Evolutionary conservation across 345 rosid species (phyloP), one percentile per base, ranked within the genome.

Genomic region (Hevea brasiliensis): DNA sequence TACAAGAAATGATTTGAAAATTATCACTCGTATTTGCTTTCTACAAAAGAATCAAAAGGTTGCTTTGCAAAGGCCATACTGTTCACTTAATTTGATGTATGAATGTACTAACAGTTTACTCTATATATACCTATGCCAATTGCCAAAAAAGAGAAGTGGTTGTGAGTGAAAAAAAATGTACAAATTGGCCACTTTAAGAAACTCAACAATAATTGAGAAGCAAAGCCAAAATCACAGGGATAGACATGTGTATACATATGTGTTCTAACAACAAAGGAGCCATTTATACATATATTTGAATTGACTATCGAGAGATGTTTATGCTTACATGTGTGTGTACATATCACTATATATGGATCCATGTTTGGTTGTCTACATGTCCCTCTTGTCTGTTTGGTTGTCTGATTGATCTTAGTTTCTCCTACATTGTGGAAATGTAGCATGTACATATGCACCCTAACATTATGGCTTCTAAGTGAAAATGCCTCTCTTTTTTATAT

Each of bases 251-350:
- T 48, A 18, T 29, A 0, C 15, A 9, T 40, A 26, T 3, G 11
- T 47, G 20, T 13, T 23, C 3, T 15, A 48, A 45, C 21, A 66
- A 13, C 11, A 67, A 7, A 7, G 6, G 7, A 20, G 14, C 20
- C 23, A 17, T 1, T 20, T 6, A 8, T 32, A 50, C 1, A 23
- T 32, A 32, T 32, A n/a, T 42, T 17, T 48, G 41, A 79, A 74
- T 27, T 74, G 78, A 41, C 79, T 56, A 35, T 12, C 37, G 47
- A 68, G 45, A 14, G 41, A 50, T 58, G 50, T 66, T 44, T 62
- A 74, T 72, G 70, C 76, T 66, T 65, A 53, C 65, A 66, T 77
- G 67, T 77, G 70, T 73, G 72, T 42, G 55, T 64, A 11, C 27
- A 61, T 60, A 51, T 56, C 26, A 7, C 23, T 23, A 66, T 55